Evolutionary conservation across 139 green algal species (phyloP).

Genomic region (Pseudopediastrum boryanum): DNA sequence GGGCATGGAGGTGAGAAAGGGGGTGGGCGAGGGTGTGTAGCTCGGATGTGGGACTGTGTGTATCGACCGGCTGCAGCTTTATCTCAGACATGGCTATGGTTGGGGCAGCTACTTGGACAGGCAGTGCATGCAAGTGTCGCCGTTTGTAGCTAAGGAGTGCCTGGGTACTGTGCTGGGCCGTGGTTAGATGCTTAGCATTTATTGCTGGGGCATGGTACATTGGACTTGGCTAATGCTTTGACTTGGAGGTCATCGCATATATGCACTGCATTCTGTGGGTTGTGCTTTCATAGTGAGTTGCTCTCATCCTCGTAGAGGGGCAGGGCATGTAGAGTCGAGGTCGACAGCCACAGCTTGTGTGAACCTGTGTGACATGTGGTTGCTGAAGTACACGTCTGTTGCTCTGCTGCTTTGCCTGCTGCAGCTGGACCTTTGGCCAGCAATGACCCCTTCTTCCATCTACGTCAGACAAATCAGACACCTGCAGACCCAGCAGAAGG

Average conservation of each 20-base stretch:
- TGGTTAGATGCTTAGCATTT: no score
- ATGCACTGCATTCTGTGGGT: neutral
- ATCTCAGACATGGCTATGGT: neutral
- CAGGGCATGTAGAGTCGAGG: no score
- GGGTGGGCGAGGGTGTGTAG: no score
- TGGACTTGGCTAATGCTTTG: no score
- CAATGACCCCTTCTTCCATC: constrained; percentile 27
- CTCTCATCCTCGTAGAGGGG: neutral
- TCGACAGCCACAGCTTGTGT: neutral
- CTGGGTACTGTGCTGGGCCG: no score
- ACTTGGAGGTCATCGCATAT: neutral
- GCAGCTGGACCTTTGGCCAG: constrained; percentile 28
- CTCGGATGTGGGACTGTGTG: no score
- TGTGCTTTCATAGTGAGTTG: neutral
- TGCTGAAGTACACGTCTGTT: neutral
- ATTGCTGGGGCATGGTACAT: no score
- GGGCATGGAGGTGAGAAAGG: neutral
- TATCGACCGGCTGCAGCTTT: no score
- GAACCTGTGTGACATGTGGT: neutral
- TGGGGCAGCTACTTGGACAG: neutral
- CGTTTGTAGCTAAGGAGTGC: no score
- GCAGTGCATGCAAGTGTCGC: no score
- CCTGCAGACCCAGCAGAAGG: constrained; percentile 15
- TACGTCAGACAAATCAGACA: constrained; percentile 19
- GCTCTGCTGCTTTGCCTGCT: neutral